Evolutionary conservation across 1,284 basidiomycete genomes (phyloP).

Genomic region (Trametes pubescens): DNA sequence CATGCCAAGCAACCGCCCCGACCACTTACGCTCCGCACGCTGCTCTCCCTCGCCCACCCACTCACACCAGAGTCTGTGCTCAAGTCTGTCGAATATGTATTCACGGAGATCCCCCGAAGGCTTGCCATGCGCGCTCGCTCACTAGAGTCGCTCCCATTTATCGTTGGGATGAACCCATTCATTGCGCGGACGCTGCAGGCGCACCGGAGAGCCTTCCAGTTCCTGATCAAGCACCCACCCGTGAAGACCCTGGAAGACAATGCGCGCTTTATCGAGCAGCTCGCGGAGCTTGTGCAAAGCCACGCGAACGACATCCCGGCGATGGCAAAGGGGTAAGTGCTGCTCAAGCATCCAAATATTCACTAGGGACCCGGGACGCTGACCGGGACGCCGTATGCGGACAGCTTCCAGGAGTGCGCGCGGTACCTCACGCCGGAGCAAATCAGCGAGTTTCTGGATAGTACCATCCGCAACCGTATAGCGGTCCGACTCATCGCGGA

Average conservation of each 20-base stretch:
- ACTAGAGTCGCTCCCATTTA: constrained; percentile 80
- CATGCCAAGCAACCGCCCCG: constrained; percentile 65
- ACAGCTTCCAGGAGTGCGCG: constrained; percentile 86
- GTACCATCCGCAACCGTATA: constrained; percentile 87
- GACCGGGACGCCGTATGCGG: not conserved
- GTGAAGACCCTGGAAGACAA: constrained; percentile 78
- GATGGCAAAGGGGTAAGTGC: constrained; percentile 83
- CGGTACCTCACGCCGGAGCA: constrained; percentile 84
- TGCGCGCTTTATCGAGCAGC: constrained; percentile 67
- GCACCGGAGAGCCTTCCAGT: constrained; percentile 79
- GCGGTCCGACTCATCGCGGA: constrained; percentile 91
- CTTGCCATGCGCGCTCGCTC: constrained; percentile 76
- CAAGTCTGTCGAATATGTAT: constrained; percentile 71
- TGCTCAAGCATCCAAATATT: no score
- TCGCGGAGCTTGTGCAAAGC: constrained; percentile 76
- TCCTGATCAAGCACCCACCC: constrained; percentile 73
- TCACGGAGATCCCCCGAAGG: constrained; percentile 77
- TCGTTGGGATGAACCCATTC: constrained; percentile 92
- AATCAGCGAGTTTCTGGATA: constrained; percentile 83
- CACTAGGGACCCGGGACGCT: no score
- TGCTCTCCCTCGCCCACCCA: constrained; percentile 78
- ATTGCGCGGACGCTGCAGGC: constrained; percentile 78
- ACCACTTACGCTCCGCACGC: constrained; percentile 71
- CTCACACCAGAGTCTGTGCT: constrained; percentile 74
- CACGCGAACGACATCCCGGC: constrained; percentile 91